Evolutionary conservation across 345 rosid species (phyloP).

Genomic region (Tarenaya hassleriana): DNA sequence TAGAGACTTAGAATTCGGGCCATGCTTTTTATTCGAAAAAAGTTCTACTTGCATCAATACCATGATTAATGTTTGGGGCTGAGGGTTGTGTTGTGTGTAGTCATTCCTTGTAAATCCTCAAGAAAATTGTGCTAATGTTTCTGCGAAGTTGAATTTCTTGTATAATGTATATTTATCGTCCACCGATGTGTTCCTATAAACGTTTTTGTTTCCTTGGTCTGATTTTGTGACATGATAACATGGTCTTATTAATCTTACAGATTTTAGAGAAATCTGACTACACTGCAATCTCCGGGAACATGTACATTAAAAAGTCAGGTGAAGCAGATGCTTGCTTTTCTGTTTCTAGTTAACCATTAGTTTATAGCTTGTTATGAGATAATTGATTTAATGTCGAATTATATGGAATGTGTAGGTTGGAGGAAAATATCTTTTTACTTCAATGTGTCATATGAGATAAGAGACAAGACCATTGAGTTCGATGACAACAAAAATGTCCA

Average conservation of each 20-base stretch:
- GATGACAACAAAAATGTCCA: slow-evolving; percentile 86
- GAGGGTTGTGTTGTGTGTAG: no score
- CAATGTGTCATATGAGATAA: slow-evolving; percentile 82
- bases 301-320: slow-evolving; percentile 92
- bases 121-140: no score
- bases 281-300: slow-evolving; percentile 79
- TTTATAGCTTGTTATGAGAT: background rate
- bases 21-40: no score
- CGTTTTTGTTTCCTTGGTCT: background rate
- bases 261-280: slow-evolving; percentile 86
- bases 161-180: no score
- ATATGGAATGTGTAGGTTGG: slow-evolving; percentile 59
- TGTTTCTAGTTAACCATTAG: background rate
- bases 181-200: no score
- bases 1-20: no score
- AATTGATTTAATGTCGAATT: slow-evolving; percentile 15
- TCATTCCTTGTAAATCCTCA: no score
- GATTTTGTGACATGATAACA: slow-evolving; percentile 8
- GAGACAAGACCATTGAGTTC: slow-evolving; percentile 80
- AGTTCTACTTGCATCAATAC: no score
- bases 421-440: slow-evolving; percentile 93
- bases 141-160: no score
- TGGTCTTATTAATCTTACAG: slow-evolving; percentile 37
- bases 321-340: slow-evolving; percentile 13
- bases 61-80: no score